Evolutionary conservation across 2,329 filamentous ascomycete genomes (phyloP).

Genomic region (Sarocladium brachiariae): DNA sequence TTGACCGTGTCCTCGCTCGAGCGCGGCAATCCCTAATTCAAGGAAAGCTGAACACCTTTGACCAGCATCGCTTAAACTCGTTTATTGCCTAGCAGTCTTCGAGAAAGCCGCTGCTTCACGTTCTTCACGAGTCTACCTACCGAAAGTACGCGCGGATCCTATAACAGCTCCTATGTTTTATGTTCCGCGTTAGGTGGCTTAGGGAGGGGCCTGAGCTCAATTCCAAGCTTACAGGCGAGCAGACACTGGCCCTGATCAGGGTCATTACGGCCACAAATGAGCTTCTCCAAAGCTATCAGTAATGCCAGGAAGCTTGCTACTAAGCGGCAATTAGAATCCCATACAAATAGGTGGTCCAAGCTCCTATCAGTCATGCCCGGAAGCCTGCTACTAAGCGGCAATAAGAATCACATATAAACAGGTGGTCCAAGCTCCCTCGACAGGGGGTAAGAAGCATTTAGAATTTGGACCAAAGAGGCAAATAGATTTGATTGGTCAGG

Average conservation of each 20-base stretch:
- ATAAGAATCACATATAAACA: conserved; percentile 3
- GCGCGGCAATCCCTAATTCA: neutral
- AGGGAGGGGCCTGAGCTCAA: neutral
- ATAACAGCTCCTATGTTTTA: neutral
- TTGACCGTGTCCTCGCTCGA: neutral
- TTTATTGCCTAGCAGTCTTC: neutral
- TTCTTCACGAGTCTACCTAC: neutral
- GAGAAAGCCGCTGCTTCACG: neutral
- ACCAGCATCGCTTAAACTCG: conserved; percentile 1
- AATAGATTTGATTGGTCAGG: conserved; percentile 1
- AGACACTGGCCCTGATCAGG: neutral
- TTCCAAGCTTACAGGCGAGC: conserved; percentile 1
- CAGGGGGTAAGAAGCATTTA: neutral
- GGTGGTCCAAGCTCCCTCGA: neutral
- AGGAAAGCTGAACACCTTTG: conserved; percentile 2
- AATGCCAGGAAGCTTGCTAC: too few species aligned
- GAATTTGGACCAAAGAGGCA: neutral
- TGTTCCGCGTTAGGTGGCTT: conserved; percentile 1
- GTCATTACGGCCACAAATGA: neutral
- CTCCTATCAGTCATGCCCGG: conserved; percentile 1
- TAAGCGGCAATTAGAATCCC: too few species aligned
- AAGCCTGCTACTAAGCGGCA: conserved; percentile 2
- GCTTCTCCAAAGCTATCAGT: conserved; percentile 1
- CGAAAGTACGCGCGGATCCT: neutral
- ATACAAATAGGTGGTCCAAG: too few species aligned